These are phyloP conservation scores for Candida chauliodis DNA, from an alignment of 805 yeast genomes.

Conservation along the genomic window DNA sequence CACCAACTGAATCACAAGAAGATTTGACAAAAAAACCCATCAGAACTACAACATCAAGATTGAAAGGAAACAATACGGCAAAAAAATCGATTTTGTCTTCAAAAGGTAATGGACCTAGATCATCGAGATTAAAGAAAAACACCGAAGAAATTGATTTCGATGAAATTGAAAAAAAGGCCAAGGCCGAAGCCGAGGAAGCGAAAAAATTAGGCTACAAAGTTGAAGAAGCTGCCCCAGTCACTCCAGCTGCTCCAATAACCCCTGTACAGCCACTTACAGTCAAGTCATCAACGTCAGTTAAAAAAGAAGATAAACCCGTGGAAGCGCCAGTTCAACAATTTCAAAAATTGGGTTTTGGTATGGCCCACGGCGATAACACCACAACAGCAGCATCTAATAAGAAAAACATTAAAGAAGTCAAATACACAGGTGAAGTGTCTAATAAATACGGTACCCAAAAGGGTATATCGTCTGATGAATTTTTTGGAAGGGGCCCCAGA, in stretches of 20 bases:
- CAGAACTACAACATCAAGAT: constrained; percentile 16
- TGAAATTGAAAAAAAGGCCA: constrained; percentile 71
- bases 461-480: constrained; percentile 94
- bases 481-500: constrained; percentile 78
- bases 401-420: constrained; percentile 49
- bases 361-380: constrained; percentile 64
- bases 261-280: constrained; percentile 10
- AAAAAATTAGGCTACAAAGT: constrained; percentile 53
- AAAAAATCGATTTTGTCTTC: constrained; percentile 44
- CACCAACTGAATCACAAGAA: constrained; percentile 41
- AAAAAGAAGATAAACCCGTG: background rate
- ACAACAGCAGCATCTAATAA: constrained; percentile 24
- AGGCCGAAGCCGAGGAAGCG: constrained; percentile 73
- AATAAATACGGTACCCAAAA: constrained; percentile 82
- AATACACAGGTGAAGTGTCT: constrained; percentile 71
- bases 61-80: constrained; percentile 14
- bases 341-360: constrained; percentile 87
- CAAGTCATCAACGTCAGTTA: constrained; percentile 11
- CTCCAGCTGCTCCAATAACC: background rate
- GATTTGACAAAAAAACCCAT: constrained; percentile 26
- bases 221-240: constrained; percentile 9
- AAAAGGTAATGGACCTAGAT: constrained; percentile 50
- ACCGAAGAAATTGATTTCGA: constrained; percentile 55
- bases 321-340: constrained; percentile 52
- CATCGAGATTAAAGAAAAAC: constrained; percentile 52